A percentile compares a stretch with the other conserved stretches of the same genome.
These are phyloP conservation scores for Didymella pinodella DNA, from an alignment of 2,329 filamentous ascomycete species.

Conservation along the genomic window DNA sequence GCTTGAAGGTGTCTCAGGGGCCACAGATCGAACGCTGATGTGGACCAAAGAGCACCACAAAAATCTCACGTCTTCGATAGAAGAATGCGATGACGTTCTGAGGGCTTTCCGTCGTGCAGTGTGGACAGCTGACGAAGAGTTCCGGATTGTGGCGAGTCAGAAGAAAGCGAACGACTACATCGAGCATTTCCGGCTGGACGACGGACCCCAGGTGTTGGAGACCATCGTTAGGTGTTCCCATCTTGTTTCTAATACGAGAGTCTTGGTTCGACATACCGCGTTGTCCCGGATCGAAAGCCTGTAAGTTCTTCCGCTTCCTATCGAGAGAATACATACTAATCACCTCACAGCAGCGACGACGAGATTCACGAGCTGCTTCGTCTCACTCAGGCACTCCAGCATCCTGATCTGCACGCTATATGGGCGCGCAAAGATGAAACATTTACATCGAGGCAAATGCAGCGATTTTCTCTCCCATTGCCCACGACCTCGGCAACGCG, in stretches of 20 bases:
- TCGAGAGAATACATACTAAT: neutral
- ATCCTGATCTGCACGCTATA: neutral
- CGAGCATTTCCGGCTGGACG: neutral
- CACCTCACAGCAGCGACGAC: neutral
- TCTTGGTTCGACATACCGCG: neutral
- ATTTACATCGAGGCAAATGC: neutral
- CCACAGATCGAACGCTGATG: neutral
- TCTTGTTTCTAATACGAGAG: neutral
- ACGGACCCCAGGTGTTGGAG: neutral
- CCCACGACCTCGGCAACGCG: neutral
- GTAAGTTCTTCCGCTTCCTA: neutral
- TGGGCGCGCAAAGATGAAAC: slow-evolving; percentile 1
- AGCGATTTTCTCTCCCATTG: neutral
- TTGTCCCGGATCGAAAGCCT: neutral
- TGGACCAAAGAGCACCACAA: slow-evolving; percentile 7
- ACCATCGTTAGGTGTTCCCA: neutral
- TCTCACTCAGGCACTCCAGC: neutral
- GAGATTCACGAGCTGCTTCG: slow-evolving; percentile 1
- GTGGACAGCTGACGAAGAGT: neutral
- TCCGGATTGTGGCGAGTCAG: neutral
- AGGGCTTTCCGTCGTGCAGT: neutral
- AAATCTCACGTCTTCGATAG: neutral
- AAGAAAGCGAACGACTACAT: neutral
- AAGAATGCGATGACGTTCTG: neutral
- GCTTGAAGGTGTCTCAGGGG: neutral